A percentile compares a stretch with the other conserved stretches of the same genome.
Evolutionary conservation across 2,329 filamentous ascomycete species (phyloP).

Genomic region (Pyrenophora graminea): DNA sequence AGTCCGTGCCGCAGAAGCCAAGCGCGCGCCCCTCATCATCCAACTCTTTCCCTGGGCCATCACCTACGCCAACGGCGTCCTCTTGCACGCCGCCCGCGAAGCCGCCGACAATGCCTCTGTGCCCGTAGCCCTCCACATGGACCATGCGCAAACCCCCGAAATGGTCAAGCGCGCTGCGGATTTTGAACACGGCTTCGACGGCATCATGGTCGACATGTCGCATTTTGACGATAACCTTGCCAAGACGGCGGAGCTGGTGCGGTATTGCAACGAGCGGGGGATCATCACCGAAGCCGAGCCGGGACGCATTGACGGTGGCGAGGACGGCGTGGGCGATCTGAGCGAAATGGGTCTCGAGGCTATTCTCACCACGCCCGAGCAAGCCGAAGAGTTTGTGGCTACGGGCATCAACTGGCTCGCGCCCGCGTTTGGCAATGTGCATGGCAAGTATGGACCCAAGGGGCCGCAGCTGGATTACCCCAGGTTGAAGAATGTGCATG

Average conservation of each 20-base stretch:
- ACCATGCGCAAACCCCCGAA: conserved; percentile 68
- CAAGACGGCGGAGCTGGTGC: conserved; percentile 65
- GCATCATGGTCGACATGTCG: conserved; percentile 67
- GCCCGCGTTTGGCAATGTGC: conserved; percentile 76
- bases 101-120: conserved; percentile 51
- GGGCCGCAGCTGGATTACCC: conserved; percentile 56
- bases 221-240: conserved; percentile 72
- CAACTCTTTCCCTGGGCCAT: conserved; percentile 77
- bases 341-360: conserved; percentile 60
- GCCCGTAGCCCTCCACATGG: conserved; percentile 66
- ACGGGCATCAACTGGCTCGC: conserved; percentile 76
- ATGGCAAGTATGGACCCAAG: conserved; percentile 70
- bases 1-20: conserved; percentile 69
- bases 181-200: conserved; percentile 37
- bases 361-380: conserved; percentile 68
- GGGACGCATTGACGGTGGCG: conserved; percentile 71
- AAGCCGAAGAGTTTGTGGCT: conserved; percentile 70
- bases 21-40: conserved; percentile 69
- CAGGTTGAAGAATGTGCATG: conserved; percentile 50
- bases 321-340: conserved; percentile 74
- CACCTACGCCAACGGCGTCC: conserved; percentile 61
- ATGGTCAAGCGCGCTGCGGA: conserved; percentile 65
- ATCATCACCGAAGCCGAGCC: conserved; percentile 74
- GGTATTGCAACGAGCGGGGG: conserved; percentile 66
- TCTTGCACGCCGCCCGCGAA: conserved; percentile 53